Conservation (phyloP, 2,329 filamentous ascomycete genomes). For the Trichoderma sp. region DNA sequence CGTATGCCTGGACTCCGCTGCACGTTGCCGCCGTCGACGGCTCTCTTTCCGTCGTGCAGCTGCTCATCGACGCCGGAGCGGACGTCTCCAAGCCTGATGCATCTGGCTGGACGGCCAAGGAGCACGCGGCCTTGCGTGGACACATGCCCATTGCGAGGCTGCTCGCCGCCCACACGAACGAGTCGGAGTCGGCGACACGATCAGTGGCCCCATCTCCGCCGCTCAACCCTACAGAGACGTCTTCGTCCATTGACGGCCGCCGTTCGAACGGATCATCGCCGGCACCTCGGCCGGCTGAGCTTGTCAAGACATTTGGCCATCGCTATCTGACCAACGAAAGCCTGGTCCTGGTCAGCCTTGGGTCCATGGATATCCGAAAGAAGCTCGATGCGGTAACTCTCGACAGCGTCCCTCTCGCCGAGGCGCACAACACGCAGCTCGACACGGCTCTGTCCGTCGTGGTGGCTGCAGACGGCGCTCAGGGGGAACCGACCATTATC, state of each 20-base stretch:
- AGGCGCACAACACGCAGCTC: constrained; percentile 89
- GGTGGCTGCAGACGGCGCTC: constrained; percentile 80
- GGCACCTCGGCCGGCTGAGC: constrained; percentile 63
- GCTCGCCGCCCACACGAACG: constrained; percentile 57
- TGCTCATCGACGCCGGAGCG: constrained; percentile 77
- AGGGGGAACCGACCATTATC: constrained; percentile 84
- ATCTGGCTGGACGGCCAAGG: constrained; percentile 91
- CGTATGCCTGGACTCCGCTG: constrained; percentile 92
- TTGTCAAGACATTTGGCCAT: constrained; percentile 94
- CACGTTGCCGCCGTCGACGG: constrained; percentile 93
- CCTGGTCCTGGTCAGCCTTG: constrained; percentile 88
- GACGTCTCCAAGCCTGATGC: constrained; percentile 75
- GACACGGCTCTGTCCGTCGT: constrained; percentile 93
- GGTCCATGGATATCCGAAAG: constrained; percentile 92
- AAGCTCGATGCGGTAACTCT: constrained; percentile 77
- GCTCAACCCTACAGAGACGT: constrained; percentile 48
- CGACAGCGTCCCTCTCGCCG: constrained; percentile 81
- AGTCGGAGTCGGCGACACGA: constrained; percentile 38
- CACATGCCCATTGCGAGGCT: constrained; percentile 78
- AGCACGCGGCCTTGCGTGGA: constrained; percentile 88
- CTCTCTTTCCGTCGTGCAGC: constrained; percentile 70
- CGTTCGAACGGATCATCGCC: constrained; percentile 56
- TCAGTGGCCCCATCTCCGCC: constrained; percentile 31
- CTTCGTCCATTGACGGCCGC: constrained; percentile 64
- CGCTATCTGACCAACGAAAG: constrained; percentile 88